These are phyloP conservation scores for Lathyrus oleraceus DNA, from an alignment of 306 rosid species.

Conservation along the genomic window DNA sequence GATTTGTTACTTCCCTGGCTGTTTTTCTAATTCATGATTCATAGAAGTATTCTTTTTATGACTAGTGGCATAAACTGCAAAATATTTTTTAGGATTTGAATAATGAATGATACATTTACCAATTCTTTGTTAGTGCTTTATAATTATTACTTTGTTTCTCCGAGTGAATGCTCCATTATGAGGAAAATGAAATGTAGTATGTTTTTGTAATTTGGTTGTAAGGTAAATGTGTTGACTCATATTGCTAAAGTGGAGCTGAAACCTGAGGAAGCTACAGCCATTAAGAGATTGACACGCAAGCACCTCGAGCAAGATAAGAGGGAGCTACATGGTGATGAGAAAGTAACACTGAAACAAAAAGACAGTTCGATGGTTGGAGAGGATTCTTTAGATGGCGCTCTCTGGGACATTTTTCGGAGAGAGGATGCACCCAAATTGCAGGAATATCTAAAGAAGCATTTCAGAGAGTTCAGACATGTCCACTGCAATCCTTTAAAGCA, in stretches of 20 bases:
- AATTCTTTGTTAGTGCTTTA: background rate
- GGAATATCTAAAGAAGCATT: slow-evolving; percentile 71
- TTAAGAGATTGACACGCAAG: slow-evolving; percentile 41
- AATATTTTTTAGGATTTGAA: background rate
- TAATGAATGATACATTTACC: background rate
- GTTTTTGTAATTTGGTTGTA: background rate
- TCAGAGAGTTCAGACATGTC: slow-evolving; percentile 72
- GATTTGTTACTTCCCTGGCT: background rate
- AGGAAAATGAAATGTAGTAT: background rate
- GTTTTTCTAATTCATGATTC: slow-evolving; percentile 12
- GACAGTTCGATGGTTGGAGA: slow-evolving; percentile 9
- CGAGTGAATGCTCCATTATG: background rate
- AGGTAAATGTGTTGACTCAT: slow-evolving; percentile 85
- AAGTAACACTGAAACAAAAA: background rate
- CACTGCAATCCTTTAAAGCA: slow-evolving; percentile 57
- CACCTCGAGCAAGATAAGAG: slow-evolving; percentile 60
- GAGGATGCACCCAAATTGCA: slow-evolving; percentile 79
- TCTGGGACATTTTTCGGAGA: slow-evolving; percentile 94
- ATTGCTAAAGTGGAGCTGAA: slow-evolving; percentile 45
- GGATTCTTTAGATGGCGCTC: slow-evolving; percentile 63
- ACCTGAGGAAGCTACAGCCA: background rate
- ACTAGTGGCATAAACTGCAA: background rate
- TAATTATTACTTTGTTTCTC: background rate
- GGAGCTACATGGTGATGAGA: slow-evolving; percentile 45
- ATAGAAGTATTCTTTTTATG: background rate